A percentile compares a stretch with the other conserved stretches of the same genome.
phyloP scores from a whole-genome alignment of 495 filamentous ascomycete genomes.

The Recurvomyces mirabilis region DNA sequence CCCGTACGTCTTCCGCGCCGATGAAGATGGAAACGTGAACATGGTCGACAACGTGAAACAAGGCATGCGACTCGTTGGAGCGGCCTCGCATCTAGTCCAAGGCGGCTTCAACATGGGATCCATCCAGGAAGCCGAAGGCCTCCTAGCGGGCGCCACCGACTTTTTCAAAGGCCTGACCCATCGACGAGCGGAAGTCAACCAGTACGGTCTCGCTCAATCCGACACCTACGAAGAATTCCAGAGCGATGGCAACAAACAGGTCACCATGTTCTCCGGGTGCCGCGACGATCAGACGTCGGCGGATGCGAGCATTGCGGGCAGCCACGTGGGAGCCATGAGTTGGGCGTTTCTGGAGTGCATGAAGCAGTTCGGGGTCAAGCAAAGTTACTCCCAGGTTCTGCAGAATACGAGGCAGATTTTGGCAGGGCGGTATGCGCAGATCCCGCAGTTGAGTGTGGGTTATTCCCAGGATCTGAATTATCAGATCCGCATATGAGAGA shows the following conservation, averaged over 20 bases:
- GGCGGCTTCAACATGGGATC: constrained; percentile 42
- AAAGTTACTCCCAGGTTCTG: constrained; percentile 42
- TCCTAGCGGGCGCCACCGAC: constrained; percentile 43
- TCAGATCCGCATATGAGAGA: constrained; percentile 8
- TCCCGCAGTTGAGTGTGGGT: constrained; percentile 21
- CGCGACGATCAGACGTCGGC: constrained; percentile 49
- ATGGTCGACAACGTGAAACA: constrained; percentile 44
- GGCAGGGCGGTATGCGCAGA: constrained; percentile 20
- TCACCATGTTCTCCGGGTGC: constrained; percentile 52
- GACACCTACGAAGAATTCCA: constrained; percentile 42
- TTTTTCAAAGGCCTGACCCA: constrained; percentile 45
- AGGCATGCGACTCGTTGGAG: constrained; percentile 37
- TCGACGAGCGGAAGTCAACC: constrained; percentile 31
- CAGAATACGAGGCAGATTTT: constrained; percentile 20
- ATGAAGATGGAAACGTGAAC: constrained; percentile 44
- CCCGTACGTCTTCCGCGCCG: constrained; percentile 42
- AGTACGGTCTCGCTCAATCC: constrained; percentile 41
- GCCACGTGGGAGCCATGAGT: constrained; percentile 43
- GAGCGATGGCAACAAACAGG: constrained; percentile 40
- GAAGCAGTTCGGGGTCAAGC: constrained; percentile 34
- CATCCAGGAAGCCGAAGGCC: constrained; percentile 40
- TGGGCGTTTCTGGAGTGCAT: constrained; percentile 47
- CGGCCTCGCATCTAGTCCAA: constrained; percentile 39
- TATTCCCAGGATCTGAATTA: constrained; percentile 20
- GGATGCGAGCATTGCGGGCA: constrained; percentile 45